Evolutionary conservation across 345 rosid genomes (phyloP), one percentile per base, ranked within the genome.

Genomic region (Isatis tinctoria): DNA sequence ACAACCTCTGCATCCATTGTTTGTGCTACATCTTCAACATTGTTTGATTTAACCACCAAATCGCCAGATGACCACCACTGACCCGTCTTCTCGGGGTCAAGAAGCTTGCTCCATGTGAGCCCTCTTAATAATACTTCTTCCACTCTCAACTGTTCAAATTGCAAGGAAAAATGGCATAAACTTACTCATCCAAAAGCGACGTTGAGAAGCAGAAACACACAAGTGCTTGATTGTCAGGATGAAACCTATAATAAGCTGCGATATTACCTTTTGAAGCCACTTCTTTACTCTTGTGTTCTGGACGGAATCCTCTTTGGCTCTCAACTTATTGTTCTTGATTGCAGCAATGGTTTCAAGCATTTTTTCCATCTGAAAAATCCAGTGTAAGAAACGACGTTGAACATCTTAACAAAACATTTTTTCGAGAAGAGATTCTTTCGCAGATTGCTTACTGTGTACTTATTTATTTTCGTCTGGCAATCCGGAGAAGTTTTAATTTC

Each of bases 41-140:
- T 57, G 71, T 86, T 86, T 20, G 83, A 52, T 40, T 54, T 65
- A 40, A 74, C 71, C 36, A 75, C 80, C 32, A 69, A 43, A 27
- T 87, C 92, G 14, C 91, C 90, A 32, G 93, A 86, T 72, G 85
- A 65, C 99, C 99, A 95, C 97, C 99, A 94, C 63, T 87, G 97
- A 33, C 99, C 97, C 79, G 87, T 92, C 82, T 92, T 94, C 79
- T 85, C 82, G 49, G 91, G 86, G 79, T 90, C 96, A 70, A 92
- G 89, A 67, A 94, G 85, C 82, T 84, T 90, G 85, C 87, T 92
- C 99, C 97, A 94, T 74, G 82, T 88, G 26, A 92, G 83, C 53
- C 97, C 97, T 71, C 92, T 83, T 74, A 88, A 76, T 63, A 89
- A 59, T 63, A 88, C 82, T 63, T 85, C 87, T 74, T 88, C 97